Conservation (phyloP, 441 rosid genomes). For the Pelargonium fulgidum region DNA sequence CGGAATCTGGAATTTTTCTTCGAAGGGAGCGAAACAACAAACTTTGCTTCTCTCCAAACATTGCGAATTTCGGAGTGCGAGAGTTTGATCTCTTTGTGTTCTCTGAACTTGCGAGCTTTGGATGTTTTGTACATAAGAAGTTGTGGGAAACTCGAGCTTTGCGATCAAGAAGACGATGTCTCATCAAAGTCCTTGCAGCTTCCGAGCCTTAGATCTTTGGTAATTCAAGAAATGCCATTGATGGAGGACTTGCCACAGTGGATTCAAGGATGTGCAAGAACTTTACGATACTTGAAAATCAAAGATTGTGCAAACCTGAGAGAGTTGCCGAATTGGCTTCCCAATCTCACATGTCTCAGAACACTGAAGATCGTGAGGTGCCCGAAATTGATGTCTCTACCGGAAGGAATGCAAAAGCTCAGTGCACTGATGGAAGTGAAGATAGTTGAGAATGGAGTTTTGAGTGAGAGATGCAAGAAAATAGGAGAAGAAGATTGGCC, state of each 20-base stretch:
- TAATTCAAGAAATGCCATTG: neutral
- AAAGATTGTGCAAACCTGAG: neutral
- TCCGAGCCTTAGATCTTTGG: neutral
- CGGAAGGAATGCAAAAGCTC: neutral
- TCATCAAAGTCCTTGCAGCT: neutral
- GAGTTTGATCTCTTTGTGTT: neutral
- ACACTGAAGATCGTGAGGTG: neutral
- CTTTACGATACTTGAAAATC: neutral
- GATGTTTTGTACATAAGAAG: neutral
- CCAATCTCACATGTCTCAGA: neutral
- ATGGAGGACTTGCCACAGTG: neutral
- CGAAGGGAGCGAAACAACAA: neutral
- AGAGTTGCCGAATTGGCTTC: neutral
- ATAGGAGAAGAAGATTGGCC: neutral
- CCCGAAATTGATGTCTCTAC: neutral
- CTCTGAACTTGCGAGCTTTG: neutral
- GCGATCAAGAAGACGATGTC: neutral
- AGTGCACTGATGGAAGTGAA: neutral
- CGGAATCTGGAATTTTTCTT: too few relatives aligned
- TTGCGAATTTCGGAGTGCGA: neutral
- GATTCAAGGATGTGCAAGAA: neutral
- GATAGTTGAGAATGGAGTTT: too few relatives aligned
- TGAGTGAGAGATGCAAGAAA: neutral
- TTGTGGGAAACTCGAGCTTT: neutral
- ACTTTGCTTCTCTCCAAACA: neutral